phyloP scores from a whole-genome alignment of 352 stramenopile species.

The Halophytophthora polymorphica region DNA sequence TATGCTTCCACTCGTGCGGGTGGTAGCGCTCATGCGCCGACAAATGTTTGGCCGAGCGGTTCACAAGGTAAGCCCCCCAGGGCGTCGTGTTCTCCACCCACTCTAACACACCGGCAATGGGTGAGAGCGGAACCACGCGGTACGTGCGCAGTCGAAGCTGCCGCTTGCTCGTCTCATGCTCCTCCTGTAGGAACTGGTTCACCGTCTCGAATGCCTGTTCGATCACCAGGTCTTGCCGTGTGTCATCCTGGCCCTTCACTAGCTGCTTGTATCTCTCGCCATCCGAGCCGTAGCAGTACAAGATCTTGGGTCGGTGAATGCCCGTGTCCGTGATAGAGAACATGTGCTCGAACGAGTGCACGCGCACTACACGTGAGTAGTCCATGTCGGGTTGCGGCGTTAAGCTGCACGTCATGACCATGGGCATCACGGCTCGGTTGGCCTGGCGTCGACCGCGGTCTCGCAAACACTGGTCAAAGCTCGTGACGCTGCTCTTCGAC shows the following conservation, averaged over 20 bases:
- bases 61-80: conserved; percentile 92
- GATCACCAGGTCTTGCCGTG: conserved; percentile 86
- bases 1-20: conserved; percentile 91
- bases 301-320: conserved; percentile 97
- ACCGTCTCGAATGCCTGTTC: conserved; percentile 89
- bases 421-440: conserved; percentile 58
- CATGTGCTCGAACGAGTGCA: conserved; percentile 88
- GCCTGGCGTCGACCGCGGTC: conserved; percentile 36
- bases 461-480: conserved; percentile 77
- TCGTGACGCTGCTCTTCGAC: conserved; percentile 10
- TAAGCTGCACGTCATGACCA: conserved; percentile 73
- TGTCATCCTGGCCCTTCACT: conserved; percentile 93
- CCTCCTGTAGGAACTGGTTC: conserved; percentile 83
- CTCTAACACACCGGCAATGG: conserved; percentile 95
- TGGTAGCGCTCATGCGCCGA: conserved; percentile 95
- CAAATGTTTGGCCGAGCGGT: conserved; percentile 35
- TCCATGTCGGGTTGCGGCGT: conserved; percentile 70
- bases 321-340: conserved; percentile 95
- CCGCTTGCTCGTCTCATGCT: conserved; percentile 54
- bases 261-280: conserved; percentile 93
- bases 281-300: conserved; percentile 94
- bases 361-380: conserved; percentile 76
- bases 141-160: conserved; percentile 95
- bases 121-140: conserved; percentile 90
- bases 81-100: conserved; percentile 97